Evolutionary conservation across 164 flowering plant species (phyloP).

Genomic region (Vitis cinerea): DNA sequence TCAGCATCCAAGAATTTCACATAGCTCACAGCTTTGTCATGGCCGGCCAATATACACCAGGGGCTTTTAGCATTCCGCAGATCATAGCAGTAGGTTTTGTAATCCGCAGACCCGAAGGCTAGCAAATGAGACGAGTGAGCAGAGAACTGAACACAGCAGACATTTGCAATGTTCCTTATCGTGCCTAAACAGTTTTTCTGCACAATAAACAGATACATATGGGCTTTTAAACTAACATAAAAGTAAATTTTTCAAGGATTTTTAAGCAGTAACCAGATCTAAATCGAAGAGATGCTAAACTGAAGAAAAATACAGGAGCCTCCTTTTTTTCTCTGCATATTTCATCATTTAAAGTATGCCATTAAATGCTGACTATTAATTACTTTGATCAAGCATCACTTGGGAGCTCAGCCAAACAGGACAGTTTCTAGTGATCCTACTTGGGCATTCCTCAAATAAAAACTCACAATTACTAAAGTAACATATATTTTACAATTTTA

Average conservation of each 20-base stretch:
- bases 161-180: slow-evolving; percentile 76
- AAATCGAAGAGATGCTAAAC: background rate
- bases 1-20: slow-evolving; percentile 84
- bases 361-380: background rate
- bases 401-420: background rate
- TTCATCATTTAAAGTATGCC: background rate
- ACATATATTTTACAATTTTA: background rate
- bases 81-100: slow-evolving; percentile 84
- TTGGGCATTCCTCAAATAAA: background rate
- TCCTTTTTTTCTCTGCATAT: background rate
- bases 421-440: background rate
- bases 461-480: background rate
- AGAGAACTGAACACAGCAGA: slow-evolving; percentile 96
- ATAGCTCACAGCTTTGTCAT: slow-evolving; percentile 86
- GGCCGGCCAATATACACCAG: slow-evolving; percentile 91
- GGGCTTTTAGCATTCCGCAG: slow-evolving; percentile 72
- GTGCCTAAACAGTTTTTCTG: slow-evolving; percentile 75
- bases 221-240: background rate
- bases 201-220: slow-evolving; percentile 8
- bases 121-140: slow-evolving; percentile 67
- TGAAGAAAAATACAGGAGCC: background rate
- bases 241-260: background rate
- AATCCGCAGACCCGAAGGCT: slow-evolving; percentile 92
- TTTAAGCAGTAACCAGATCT: background rate
- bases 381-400: background rate